Evolutionary conservation across 2,329 filamentous ascomycete species (phyloP).

Genomic region (Mycosphaerella arachidis): DNA sequence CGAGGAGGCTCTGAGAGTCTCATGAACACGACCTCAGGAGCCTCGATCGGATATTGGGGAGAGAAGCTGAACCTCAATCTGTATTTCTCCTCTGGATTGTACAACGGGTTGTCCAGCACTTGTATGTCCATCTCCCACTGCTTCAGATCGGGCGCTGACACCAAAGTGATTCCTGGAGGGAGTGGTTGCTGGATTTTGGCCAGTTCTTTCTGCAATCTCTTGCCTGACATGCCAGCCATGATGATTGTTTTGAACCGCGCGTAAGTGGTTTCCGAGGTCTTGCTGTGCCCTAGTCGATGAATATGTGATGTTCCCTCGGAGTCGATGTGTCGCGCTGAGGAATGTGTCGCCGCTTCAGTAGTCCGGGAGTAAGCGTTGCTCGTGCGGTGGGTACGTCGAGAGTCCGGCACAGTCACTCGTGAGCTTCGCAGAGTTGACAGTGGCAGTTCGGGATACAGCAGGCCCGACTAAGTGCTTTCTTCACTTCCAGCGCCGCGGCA

Average conservation of each 20-base stretch:
- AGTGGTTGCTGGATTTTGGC: conserved; percentile 55
- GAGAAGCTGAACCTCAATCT: conserved; percentile 84
- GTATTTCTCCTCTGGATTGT: conserved; percentile 67
- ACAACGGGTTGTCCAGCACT: conserved; percentile 92
- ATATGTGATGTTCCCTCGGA: not conserved
- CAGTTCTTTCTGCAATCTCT: conserved; percentile 51
- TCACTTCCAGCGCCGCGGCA: not conserved
- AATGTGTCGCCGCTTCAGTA: not conserved
- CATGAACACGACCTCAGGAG: conserved; percentile 89
- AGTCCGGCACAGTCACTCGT: not conserved
- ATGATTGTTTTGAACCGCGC: conserved; percentile 1
- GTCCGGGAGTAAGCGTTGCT: not conserved
- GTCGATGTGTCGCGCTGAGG: not conserved
- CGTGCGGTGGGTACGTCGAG: not conserved
- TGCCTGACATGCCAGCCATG: conserved; percentile 34
- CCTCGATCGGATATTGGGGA: conserved; percentile 84
- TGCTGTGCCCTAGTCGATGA: not conserved
- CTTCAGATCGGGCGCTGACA: conserved; percentile 75
- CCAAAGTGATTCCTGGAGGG: conserved; percentile 68
- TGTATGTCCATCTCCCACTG: conserved; percentile 91
- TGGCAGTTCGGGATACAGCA: not conserved
- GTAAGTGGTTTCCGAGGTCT: not conserved
- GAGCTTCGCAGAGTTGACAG: not conserved
- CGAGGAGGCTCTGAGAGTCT: conserved; percentile 50
- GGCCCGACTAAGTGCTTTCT: not conserved